phyloP scores from a whole-genome alignment of 768 basidiomycete species.

The Amanita muscaria region DNA sequence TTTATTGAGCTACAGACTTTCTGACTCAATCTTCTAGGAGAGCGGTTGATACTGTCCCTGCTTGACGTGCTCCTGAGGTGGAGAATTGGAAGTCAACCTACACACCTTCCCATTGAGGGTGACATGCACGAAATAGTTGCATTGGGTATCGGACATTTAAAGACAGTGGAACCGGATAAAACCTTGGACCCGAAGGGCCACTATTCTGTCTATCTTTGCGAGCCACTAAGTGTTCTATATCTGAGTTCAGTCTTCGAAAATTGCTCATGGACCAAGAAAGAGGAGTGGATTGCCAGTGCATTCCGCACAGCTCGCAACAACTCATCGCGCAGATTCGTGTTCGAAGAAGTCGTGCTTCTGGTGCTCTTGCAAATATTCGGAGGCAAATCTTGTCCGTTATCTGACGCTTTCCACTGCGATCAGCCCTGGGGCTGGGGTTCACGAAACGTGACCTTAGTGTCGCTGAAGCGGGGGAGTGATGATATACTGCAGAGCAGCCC shows the following conservation, averaged over 20 bases:
- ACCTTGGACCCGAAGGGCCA: too few relatives aligned
- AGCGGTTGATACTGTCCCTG: conserved; percentile 9
- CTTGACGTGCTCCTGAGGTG: conserved; percentile 12
- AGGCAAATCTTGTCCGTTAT: conserved; percentile 7
- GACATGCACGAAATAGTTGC: too few relatives aligned
- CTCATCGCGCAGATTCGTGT: neutral
- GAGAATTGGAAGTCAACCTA: conserved; percentile 12
- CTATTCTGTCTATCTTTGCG: conserved; percentile 11
- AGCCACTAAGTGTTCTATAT: conserved; percentile 13
- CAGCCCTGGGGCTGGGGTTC: conserved; percentile 7
- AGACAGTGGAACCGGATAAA: too few relatives aligned
- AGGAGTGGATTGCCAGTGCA: conserved; percentile 3
- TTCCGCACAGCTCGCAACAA: conserved; percentile 3
- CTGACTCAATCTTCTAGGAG: conserved; percentile 7
- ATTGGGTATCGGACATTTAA: too few relatives aligned
- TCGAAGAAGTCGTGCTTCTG: neutral
- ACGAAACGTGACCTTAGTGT: conserved; percentile 1
- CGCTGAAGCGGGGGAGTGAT: conserved; percentile 8
- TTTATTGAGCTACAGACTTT: conserved; percentile 3
- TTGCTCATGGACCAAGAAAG: neutral
- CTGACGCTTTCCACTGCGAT: conserved; percentile 9
- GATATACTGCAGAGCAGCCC: conserved; percentile 6
- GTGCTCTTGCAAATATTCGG: conserved; percentile 7
- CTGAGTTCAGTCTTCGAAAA: conserved; percentile 12
- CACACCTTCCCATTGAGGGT: too few relatives aligned